Conservation (phyloP, 2,329 filamentous ascomycete genomes). For the Scleromitrula shiraiana region DNA sequence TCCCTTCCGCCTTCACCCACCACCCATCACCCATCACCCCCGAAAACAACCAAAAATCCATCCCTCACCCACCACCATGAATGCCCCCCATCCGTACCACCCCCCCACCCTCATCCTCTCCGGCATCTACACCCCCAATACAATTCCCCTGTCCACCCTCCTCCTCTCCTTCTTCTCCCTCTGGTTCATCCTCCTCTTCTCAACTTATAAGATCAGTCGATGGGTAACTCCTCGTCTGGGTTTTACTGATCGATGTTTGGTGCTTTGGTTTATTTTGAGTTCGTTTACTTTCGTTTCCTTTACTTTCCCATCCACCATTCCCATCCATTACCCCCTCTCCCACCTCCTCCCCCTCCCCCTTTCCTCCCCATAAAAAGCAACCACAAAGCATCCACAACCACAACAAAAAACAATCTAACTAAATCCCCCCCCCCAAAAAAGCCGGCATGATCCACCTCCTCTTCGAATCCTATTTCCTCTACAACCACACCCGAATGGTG, state of each 20-base stretch:
- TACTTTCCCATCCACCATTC: too few relatives aligned
- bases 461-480: constrained; percentile 39
- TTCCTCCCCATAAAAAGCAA: too few relatives aligned
- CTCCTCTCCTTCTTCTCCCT: constrained; percentile 19
- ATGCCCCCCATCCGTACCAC: constrained; percentile 27
- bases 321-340: too few relatives aligned
- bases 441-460: constrained; percentile 29
- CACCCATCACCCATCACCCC: too few relatives aligned
- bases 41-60: too few relatives aligned
- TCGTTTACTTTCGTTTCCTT: too few relatives aligned
- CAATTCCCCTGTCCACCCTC: constrained; percentile 17
- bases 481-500: constrained; percentile 37
- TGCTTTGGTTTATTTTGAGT: constrained; percentile 28
- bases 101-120: constrained; percentile 20
- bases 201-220: constrained; percentile 14
- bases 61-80: too few relatives aligned
- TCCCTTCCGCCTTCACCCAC: too few relatives aligned
- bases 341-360: too few relatives aligned
- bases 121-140: constrained; percentile 20
- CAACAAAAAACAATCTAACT: too few relatives aligned
- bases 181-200: constrained; percentile 18
- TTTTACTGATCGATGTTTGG: constrained; percentile 17
- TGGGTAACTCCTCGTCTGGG: constrained; percentile 18
- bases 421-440: too few relatives aligned
- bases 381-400: too few relatives aligned